These are phyloP conservation scores for Anisogramma anomala DNA, from an alignment of 2,329 filamentous ascomycete species.

Conservation along the genomic window DNA sequence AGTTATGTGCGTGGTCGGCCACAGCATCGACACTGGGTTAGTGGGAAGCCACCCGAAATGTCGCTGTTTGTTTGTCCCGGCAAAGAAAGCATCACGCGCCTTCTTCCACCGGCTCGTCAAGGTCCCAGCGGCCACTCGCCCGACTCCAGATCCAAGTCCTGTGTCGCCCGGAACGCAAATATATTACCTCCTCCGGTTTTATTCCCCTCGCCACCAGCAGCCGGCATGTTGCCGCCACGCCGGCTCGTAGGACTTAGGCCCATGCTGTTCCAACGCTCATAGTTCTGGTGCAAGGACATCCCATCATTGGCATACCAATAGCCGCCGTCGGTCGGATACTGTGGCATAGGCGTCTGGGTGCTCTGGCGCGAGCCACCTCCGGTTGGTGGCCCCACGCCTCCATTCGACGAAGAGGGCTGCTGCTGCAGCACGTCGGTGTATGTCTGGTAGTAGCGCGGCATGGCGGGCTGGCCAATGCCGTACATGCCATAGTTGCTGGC, in stretches of 20 bases:
- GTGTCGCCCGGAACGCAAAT: slow-evolving; percentile 21
- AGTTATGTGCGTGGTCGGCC: too few species aligned
- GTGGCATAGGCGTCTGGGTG: slow-evolving; percentile 21
- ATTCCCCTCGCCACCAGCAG: slow-evolving; percentile 11
- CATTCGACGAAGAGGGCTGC: too few species aligned
- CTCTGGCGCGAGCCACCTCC: slow-evolving; percentile 12
- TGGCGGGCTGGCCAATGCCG: slow-evolving; percentile 16
- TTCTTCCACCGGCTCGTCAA: slow-evolving; percentile 16
- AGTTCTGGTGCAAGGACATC: slow-evolving; percentile 46
- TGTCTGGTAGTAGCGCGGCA: slow-evolving; percentile 21
- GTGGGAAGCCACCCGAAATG: too few species aligned
- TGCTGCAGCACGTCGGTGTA: slow-evolving; percentile 17
- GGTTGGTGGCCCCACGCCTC: too few species aligned
- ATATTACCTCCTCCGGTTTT: slow-evolving; percentile 13
- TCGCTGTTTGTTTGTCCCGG: too few species aligned
- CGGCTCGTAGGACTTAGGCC: slow-evolving; percentile 11
- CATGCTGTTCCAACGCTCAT: slow-evolving; percentile 40
- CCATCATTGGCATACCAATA: slow-evolving; percentile 49
- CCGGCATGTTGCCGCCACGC: not conserved
- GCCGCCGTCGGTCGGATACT: slow-evolving; percentile 36
- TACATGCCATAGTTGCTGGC: slow-evolving; percentile 19
- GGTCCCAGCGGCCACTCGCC: slow-evolving; percentile 20
- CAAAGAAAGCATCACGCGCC: too few species aligned
- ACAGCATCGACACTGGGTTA: too few species aligned
- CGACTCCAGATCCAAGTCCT: slow-evolving; percentile 10